Evolutionary conservation across 164 flowering plant genomes (phyloP), one percentile per base, ranked within the genome.

Genomic region (Magnolia sinica): DNA sequence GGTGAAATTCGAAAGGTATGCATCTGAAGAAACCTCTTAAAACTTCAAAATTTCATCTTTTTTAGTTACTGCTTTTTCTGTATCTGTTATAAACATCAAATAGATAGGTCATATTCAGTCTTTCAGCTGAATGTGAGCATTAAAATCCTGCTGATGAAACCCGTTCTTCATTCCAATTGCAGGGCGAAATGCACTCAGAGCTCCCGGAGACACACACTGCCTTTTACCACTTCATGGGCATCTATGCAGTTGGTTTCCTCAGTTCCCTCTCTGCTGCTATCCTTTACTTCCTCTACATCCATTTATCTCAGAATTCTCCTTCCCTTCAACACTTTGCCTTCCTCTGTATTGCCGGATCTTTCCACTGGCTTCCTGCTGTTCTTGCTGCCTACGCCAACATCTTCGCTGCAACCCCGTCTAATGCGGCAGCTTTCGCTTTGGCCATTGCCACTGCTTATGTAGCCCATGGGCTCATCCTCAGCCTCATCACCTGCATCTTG

Each of bases 331-430:
- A 82, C 73, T 87, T 85, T 24, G 19, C 87, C 23, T 88, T 92
- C 74, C 65, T 88, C 55, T 90, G 93, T 81, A 66, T 90, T 16
- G 82, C 83, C 45, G 97, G 92, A 76, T 85, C 92, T 64, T 89
- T 90, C 72, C 92, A 90, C 78, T 92, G 94, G 94, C 67, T 88
- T 64, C 94, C 93, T 27, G 86, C 83, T 79, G 81, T 86, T 63
- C 73, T 88, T 10, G 58, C 81, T 73, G 91, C 90, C 20, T 89
- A 85, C 63, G 79, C 85, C 51, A 78, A 81, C 66, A 81, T 89
- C 80, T 24, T 80, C 0, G 49, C 31, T 14, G 50, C 74, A 71
- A 37, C 45, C 45, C 75, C 88, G 51, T 72, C 74, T 19, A 85
- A 79, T 45, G 86, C 92, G 58, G 64, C 64, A 23, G 76, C 27